Evolutionary conservation across 352 stramenopile species (phyloP), one percentile per base, ranked within the genome.

Genomic region (Aphanomyces cochlioides): DNA sequence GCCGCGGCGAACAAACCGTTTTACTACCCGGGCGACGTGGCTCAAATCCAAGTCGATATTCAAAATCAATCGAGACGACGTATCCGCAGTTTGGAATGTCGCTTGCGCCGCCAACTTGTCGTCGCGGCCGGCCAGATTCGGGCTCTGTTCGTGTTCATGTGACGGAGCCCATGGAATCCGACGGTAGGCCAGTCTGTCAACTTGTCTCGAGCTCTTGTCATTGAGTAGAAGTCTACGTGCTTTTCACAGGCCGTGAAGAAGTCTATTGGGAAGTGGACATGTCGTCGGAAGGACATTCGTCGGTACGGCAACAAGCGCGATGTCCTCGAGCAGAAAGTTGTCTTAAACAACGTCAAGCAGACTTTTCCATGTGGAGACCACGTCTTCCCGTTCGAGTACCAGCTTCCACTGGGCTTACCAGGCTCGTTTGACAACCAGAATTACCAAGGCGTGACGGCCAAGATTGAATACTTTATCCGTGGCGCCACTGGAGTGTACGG

Each of bases 391-490:
- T 91, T 91, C 76, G 60, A 89, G 77, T 89, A 88, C 65, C 74
- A 85, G 56, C 74, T 91, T 0, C 80, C 82, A 0, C 67, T 73
- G 13, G 64, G 77, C 6, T 77, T 91, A 0, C 83, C 83, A 0
- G 82, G 83, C 5, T 75, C 67, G n/a, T 89, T 88, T 75, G 72
- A 78, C 38, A 75, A 89, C 47, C 67, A 77, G 4, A 69, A 59
- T 15, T 85, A 85, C 73, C 75, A 69, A 19, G 71, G 78, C 21
- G 73, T 89, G n/a, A 72, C 77, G 37, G 83, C 79, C 12, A 78
- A 80, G 50, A 91, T 89, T 78, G 83, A 88, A 76, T 91, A 90
- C 78, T 88, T 85, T 67, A 79, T 89, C 74, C 87, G 87, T 67
- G 82, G 79, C 2, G 87, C 83, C 15, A 75, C 89, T 5, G 81